Base-by-base conservation (phyloP, 2,329 filamentous ascomycete genomes). In the Aspergillus pseudotamarii region DNA sequence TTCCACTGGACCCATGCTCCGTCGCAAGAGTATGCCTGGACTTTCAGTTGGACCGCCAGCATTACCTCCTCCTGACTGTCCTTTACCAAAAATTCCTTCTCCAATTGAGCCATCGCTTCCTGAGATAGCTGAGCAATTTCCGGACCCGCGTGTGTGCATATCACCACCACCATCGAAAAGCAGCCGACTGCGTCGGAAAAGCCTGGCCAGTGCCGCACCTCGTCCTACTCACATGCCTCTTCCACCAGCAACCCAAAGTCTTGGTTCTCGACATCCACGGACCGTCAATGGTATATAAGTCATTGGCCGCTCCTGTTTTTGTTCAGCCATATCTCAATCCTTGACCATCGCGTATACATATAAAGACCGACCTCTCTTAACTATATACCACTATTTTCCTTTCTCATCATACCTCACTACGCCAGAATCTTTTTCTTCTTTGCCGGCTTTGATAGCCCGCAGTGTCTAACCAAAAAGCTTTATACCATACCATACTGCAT, bases 21-120 rank as follows among this genome's bases (percentile, higher is more conserved):
- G 72, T 26, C 75, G 75, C 14, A 77, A 76, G 59, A 76, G 74
- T 57, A 72, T 76, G 69, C 72, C 71, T 2, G 75, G 75, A 1
- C 62, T 77, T 19, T 59, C 66, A 11, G 64, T 72, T 34, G 75
- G 74, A 0, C 75, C 74, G 30, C 74, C 75, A 1, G 59, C 65
- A 12, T 71, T 70, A 10, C 75, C 75, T 45, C 75, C 75, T 38
- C 75, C 75, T 4, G 75, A 72, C 46, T 76, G 71, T 45, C 75
- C 75, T 1, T 63, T 77, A 4, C 75, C 75, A 5, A 73, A 76
- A 50, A 72, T 77, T 1, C 75, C 75, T 9, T 70, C 69, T 0
- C 65, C 69, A 10, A 48, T 66, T 5, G 60, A 66, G 6, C 48
- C 64, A n/a, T 60, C 56, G 45, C 41, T 57, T 11, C 45, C 59